These are phyloP conservation scores for Zizania latifolia DNA, from an alignment of 176 grass and related monocot genomes.

Conservation along the genomic window DNA sequence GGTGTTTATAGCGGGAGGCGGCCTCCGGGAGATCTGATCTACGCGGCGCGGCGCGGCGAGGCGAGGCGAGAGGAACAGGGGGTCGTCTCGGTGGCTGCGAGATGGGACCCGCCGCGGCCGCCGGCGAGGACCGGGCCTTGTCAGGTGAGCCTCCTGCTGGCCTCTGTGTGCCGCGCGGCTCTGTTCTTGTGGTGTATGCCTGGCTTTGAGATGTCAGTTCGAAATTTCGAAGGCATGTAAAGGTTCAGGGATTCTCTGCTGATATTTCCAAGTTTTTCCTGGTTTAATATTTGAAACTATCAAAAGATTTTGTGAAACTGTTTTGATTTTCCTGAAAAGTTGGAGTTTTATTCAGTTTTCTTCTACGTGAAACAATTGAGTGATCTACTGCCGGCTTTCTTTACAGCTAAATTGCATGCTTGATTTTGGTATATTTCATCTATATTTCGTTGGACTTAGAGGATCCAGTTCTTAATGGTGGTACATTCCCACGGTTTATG, in stretches of 20 bases:
- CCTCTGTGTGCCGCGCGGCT: not conserved
- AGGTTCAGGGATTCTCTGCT: not conserved
- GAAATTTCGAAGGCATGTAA: not conserved
- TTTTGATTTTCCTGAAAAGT: not conserved
- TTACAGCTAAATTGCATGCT: not conserved
- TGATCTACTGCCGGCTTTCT: not conserved
- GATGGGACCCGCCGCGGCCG: constrained; percentile 32
- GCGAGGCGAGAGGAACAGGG: no score
- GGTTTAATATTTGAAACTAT: not conserved
- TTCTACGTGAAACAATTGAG: not conserved
- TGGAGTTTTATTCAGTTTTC: constrained; percentile 15
- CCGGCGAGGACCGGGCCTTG: constrained; percentile 35
- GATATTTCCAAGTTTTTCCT: not conserved
- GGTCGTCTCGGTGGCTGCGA: not conserved
- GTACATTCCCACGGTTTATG: not conserved
- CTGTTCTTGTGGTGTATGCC: not conserved
- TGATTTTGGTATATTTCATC: not conserved
- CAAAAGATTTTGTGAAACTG: not conserved
- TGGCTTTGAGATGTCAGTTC: not conserved
- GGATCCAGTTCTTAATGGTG: not conserved
- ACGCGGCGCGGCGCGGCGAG: no score
- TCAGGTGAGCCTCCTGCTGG: constrained; percentile 41
- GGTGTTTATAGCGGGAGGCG: constrained; percentile 4
- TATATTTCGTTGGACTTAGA: constrained; percentile 6
- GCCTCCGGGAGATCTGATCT: constrained; percentile 26